Percentiles rank a stretch among this genome's conserved stretches.
Evolutionary conservation across 2,329 filamentous ascomycete genomes (phyloP).

Genomic region (Chalaropsis ovoidea): DNA sequence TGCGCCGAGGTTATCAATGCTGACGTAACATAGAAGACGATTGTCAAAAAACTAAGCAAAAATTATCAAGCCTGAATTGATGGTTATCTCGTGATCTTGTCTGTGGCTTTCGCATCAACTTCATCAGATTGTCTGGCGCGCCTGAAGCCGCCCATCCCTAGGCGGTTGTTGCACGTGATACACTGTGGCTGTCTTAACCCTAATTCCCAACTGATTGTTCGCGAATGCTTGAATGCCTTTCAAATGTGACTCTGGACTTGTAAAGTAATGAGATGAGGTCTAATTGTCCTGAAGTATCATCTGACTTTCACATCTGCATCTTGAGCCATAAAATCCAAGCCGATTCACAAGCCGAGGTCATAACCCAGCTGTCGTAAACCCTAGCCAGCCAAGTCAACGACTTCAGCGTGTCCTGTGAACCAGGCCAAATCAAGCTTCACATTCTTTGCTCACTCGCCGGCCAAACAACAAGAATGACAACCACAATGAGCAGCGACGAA

Average conservation of each 20-base stretch:
- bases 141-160: neutral
- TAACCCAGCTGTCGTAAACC: neutral
- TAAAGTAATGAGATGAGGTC: too few species aligned
- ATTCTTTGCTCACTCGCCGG: neutral
- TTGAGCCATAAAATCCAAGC: neutral
- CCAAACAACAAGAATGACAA: constrained; percentile 6
- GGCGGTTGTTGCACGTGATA: neutral
- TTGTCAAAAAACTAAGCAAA: neutral
- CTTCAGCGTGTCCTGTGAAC: neutral
- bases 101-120: too few species aligned
- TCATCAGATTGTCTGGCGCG: neutral
- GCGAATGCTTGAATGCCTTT: neutral
- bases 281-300: neutral
- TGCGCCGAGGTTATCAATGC: neutral
- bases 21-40: neutral
- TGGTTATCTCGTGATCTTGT: too few species aligned
- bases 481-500: constrained; percentile 15
- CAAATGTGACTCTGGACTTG: neutral
- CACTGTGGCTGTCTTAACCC: neutral
- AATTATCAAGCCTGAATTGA: too few species aligned
- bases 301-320: too few species aligned
- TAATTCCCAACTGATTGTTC: neutral
- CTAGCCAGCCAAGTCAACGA: constrained; percentile 3
- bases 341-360: neutral
- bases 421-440: neutral